Base-by-base conservation (phyloP, 345 rosid species). In the Aethionema arabicum region DNA sequence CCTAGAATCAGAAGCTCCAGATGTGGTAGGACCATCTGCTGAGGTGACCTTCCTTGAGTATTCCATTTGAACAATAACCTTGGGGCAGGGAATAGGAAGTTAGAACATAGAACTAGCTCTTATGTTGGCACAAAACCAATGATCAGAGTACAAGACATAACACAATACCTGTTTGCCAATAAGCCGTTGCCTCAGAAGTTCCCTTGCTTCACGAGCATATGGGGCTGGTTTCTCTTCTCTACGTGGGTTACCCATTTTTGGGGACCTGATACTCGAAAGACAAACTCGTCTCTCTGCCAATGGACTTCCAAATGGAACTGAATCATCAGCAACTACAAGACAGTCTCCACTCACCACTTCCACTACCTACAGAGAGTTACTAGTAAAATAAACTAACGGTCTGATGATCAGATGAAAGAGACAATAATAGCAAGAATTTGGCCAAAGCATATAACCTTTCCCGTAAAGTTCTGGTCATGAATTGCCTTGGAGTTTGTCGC, bases 331-430 rank as follows among this genome's bases (percentile, higher is more conserved):
- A 44, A 95, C 93, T 63, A 85, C 51, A 51, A 95, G 41, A 73
- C 96, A 90, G 78, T 90, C 99, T 11, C 99, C 99, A 73, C 99
- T 95, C 15, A 86, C 97, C 67, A 91, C 95, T 79, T 91, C 96
- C 66, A 88, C 87, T 9, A 91, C 98, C 98, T 91, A 78, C 7
- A 61, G 65, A 69, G 49, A 54, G 59, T 21, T 16, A 12, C 4
- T 32, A 57, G 13, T 50, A n/a, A 47, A 27, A 11, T 43, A 38
- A 61, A 56, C 43, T 44, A 43, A 45, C 45, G n/a, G 32, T n/a
- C 14, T 5, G 8, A 2, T 36, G 16, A 57, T 32, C 50, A 36
- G 36, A 45, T 36, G 10, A 50, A 42, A 41, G 13, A 5, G 11
- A 48, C 5, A 32, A 13, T 45, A 46, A 13, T 9, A 12, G 9